These are phyloP conservation scores for Cutaneotrichosporon daszewskae DNA, from an alignment of 1,284 basidiomycete species.

Conservation along the genomic window DNA sequence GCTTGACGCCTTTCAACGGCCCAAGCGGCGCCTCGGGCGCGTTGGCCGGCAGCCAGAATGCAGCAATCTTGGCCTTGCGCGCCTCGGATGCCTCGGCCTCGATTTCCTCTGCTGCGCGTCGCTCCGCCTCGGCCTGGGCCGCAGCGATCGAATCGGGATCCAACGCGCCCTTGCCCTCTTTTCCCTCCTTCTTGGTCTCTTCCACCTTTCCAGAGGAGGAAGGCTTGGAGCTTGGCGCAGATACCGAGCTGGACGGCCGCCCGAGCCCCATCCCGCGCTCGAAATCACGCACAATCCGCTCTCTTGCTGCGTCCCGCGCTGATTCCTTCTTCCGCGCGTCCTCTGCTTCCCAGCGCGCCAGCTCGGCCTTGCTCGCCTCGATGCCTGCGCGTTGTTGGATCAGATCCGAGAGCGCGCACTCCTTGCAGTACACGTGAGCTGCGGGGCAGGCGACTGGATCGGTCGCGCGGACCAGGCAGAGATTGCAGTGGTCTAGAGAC, in stretches of 20 bases:
- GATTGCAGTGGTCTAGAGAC: constrained; percentile 74
- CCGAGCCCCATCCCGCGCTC: constrained; percentile 67
- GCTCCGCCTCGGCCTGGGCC: constrained; percentile 71
- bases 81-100: constrained; percentile 74
- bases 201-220: too few relatives aligned
- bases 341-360: constrained; percentile 67
- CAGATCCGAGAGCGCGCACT: constrained; percentile 56
- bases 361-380: constrained; percentile 69
- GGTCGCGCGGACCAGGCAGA: constrained; percentile 71
- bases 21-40: constrained; percentile 66
- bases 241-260: neutral
- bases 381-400: constrained; percentile 77
- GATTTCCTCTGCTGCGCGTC: constrained; percentile 70
- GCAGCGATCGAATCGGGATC: constrained; percentile 64
- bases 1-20: constrained; percentile 68
- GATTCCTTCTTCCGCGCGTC: constrained; percentile 64
- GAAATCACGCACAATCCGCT: constrained; percentile 77
- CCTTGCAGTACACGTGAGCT: constrained; percentile 82
- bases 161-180: constrained; percentile 57
- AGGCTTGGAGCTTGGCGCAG: neutral
- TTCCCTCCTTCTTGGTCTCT: neutral
- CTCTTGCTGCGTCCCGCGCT: constrained; percentile 66
- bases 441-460: constrained; percentile 73
- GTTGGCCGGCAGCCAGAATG: constrained; percentile 87
- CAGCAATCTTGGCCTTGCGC: constrained; percentile 77